Conservation (phyloP, 1,284 basidiomycete species). For the Boletellus deceptivus region DNA sequence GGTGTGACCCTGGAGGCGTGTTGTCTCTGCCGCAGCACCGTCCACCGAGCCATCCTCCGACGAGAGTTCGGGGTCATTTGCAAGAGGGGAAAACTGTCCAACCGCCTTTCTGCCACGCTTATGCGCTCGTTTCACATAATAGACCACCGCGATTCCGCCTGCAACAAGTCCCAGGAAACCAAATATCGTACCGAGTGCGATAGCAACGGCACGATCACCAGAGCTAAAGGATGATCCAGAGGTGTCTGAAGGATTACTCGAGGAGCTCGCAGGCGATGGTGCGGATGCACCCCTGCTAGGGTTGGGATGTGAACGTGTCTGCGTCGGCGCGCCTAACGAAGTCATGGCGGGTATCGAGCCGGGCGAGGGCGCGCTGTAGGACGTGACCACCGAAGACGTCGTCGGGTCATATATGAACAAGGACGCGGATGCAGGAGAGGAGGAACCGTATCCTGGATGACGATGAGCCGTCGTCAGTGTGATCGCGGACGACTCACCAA, state of each 20-base stretch:
- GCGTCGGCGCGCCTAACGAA: constrained; percentile 27
- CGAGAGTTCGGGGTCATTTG: constrained; percentile 21
- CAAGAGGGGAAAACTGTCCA: constrained; percentile 20
- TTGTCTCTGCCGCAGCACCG: constrained; percentile 4
- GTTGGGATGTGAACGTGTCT: constrained; percentile 19
- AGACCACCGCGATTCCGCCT: constrained; percentile 39
- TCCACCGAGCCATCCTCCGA: constrained; percentile 10
- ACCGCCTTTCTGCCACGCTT: constrained; percentile 7
- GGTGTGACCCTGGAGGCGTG: constrained; percentile 2
- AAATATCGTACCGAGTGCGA: constrained; percentile 57
- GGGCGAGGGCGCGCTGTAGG: constrained; percentile 33
- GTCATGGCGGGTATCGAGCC: constrained; percentile 24
- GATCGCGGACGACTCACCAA: constrained; percentile 53
- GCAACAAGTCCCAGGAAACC: constrained; percentile 52
- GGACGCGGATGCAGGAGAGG: constrained; percentile 42
- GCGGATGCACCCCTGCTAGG: constrained; percentile 12
- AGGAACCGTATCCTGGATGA: constrained; percentile 55
- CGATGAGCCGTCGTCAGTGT: constrained; percentile 3
- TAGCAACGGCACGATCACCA: constrained; percentile 38
- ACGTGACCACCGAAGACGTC: constrained; percentile 28
- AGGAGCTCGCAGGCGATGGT: background rate
- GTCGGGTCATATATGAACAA: constrained; percentile 55
- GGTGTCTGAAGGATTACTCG: constrained; percentile 8
- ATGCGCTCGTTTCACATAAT: constrained; percentile 37
- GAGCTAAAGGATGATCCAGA: constrained; percentile 13